Base-by-base conservation (phyloP, 2,329 filamentous ascomycete species). In the Elsinoe fawcettii region DNA sequence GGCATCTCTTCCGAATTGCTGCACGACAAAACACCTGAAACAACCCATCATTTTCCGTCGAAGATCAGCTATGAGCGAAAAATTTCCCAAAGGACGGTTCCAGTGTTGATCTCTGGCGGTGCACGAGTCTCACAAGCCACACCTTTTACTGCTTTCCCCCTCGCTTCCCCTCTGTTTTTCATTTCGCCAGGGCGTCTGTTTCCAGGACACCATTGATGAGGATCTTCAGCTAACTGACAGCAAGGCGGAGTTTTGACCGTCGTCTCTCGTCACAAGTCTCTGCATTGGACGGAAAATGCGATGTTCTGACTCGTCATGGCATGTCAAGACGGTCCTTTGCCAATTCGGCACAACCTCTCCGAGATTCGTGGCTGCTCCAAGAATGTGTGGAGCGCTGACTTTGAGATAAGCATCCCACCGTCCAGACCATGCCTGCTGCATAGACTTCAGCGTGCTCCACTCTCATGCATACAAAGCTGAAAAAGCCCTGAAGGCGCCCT, bases 61-160 rank as follows among this genome's bases (percentile, higher is more conserved):
- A 34, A 53, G 49, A 53, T 53, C 30, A 39, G 30, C 49, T 25
- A 12, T 36, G 34, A 30, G 49, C 49, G 49, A 53, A 53, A 53
- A 53, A 53, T 53, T 53, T 53, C 49, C 49, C 49, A 18, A 36
- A 37, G 49, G 30, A 18, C 30, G 49, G 49, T 22, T 37, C 16
- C 18, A 30, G 30, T 37, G 49, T 53, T 25, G 49, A 53, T 53
- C 49, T 32, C 46, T 37, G 49, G 49, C 49, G 49, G 49, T 53
- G 49, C 49, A 53, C 49, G 18, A 51, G 46, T 39, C 49, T 37
- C 30, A 39, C 49, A 53, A 53, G 49, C 49, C 49, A 53, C 49
- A 53, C 49, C 25, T 51, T n/a, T 22, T 9, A 30, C 30, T 34
- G 18, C 49, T 37, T 34, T 27, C 22, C 22, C 43, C 47, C 30